A percentile compares a stretch with the other conserved stretches of the same genome.
Conservation (phyloP, 768 basidiomycete genomes). For the Boletales sp. region DNA sequence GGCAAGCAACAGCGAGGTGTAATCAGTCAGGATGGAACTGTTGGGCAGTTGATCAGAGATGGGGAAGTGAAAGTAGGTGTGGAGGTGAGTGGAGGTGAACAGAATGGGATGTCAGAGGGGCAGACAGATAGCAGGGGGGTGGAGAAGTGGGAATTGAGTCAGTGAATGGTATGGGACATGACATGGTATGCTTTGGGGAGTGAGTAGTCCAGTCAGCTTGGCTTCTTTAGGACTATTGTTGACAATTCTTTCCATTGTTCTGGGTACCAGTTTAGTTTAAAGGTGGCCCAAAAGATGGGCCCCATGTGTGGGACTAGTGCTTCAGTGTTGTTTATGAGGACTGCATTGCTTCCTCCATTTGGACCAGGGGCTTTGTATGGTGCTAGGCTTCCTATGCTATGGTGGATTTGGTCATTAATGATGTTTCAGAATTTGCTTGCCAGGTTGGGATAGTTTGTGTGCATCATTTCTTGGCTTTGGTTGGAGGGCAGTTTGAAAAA, state of each 20-base stretch:
- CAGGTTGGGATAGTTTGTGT: conserved; percentile 4
- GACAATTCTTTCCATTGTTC: conserved; percentile 20
- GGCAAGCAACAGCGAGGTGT: too few relatives aligned
- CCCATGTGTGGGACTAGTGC: conserved; percentile 8
- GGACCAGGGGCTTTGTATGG: conserved; percentile 22
- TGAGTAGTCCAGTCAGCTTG: conserved; percentile 32
- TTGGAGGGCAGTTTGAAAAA: conserved; percentile 18
- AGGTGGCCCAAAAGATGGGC: conserved; percentile 8
- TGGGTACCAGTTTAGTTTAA: conserved; percentile 8
- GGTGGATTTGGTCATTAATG: conserved; percentile 7
- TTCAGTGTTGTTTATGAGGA: conserved; percentile 10
- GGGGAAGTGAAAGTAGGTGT: too few relatives aligned
- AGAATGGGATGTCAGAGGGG: too few relatives aligned
- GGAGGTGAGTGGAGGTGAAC: too few relatives aligned
- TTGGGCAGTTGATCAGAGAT: too few relatives aligned
- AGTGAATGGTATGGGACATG: too few relatives aligned
- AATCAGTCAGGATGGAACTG: too few relatives aligned
- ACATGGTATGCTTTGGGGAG: conserved; percentile 31
- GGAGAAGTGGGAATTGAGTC: too few relatives aligned
- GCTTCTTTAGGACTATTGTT: conserved; percentile 34
- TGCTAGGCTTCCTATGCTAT: conserved; percentile 1
- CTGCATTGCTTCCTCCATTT: conserved; percentile 24
- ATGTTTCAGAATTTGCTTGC: neutral
- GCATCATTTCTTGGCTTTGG: too few relatives aligned
- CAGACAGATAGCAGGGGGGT: too few relatives aligned